Percentiles rank a stretch among this genome's conserved stretches.
Conservation (phyloP, 768 basidiomycete genomes). For the Rhodotorula diobovata region DNA sequence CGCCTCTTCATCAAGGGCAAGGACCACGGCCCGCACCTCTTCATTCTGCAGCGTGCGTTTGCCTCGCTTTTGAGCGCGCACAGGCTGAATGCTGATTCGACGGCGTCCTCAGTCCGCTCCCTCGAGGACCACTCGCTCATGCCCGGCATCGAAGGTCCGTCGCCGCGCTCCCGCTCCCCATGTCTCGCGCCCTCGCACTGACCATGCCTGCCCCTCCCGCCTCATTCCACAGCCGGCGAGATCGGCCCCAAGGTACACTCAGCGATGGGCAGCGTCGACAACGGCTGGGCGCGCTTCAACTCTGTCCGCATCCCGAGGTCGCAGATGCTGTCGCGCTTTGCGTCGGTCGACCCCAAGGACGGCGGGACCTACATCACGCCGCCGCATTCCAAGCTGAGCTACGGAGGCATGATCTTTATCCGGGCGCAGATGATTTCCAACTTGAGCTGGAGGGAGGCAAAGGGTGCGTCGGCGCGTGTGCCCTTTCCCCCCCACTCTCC, state of each 20-base stretch:
- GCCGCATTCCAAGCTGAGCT: conserved; percentile 56
- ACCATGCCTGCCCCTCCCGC: too few species aligned
- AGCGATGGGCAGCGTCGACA: conserved; percentile 26
- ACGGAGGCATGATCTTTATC: conserved; percentile 37
- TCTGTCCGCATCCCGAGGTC: conserved; percentile 49
- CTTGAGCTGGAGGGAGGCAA: conserved; percentile 63
- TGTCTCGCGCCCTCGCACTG: too few species aligned
- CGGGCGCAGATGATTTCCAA: conserved; percentile 55
- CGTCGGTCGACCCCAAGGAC: conserved; percentile 59
- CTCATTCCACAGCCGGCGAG: conserved; percentile 45
- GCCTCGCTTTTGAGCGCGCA: neutral
- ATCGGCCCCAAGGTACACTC: conserved; percentile 50
- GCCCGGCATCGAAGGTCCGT: conserved; percentile 46
- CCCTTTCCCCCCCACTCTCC: too few species aligned
- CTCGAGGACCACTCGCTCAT: conserved; percentile 47
- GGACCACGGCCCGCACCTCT: conserved; percentile 50
- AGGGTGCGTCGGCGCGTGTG: conserved; percentile 56
- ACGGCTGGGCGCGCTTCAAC: conserved; percentile 46
- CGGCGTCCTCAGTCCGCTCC: conserved; percentile 18
- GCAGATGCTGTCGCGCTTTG: conserved; percentile 71
- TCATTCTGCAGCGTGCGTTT: conserved; percentile 42
- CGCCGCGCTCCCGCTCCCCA: too few species aligned
- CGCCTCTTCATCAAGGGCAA: conserved; percentile 50
- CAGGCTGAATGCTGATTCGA: conserved; percentile 42
- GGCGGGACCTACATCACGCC: conserved; percentile 61